Percentiles rank a stretch among this genome's conserved stretches.
These are phyloP conservation scores for Cyberlindnera euphorbiae DNA, from an alignment of 805 yeast species.

Conservation along the genomic window DNA sequence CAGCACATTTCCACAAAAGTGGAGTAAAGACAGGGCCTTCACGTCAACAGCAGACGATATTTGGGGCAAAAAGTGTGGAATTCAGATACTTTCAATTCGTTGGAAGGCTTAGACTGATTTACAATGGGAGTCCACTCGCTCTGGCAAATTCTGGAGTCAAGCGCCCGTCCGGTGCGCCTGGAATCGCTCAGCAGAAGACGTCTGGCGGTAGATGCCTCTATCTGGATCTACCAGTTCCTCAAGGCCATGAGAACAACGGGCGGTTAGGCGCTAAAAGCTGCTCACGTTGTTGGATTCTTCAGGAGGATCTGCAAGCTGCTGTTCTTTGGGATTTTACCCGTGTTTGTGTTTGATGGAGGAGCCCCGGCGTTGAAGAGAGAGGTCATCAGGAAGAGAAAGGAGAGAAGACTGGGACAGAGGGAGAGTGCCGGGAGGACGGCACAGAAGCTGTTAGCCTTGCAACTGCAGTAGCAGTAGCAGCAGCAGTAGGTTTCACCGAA, in stretches of 20 bases:
- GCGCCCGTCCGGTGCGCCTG: conserved; percentile 84
- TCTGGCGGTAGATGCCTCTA: conserved; percentile 95
- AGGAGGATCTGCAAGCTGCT: conserved; percentile 86
- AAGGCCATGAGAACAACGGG: conserved; percentile 88
- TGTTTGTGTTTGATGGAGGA: conserved; percentile 94
- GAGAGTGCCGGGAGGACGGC: conserved; percentile 75
- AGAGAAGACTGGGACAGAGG: conserved; percentile 67
- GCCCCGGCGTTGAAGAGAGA: conserved; percentile 79
- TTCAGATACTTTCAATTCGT: too few species aligned
- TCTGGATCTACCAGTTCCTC: conserved; percentile 95
- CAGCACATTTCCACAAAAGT: too few species aligned
- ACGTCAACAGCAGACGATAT: too few species aligned
- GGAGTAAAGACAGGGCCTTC: too few species aligned
- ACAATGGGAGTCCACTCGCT: conserved; percentile 98
- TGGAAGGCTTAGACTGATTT: too few species aligned
- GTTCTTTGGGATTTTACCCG: conserved; percentile 82
- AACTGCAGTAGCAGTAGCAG: conserved; percentile 47
- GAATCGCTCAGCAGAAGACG: conserved; percentile 76
- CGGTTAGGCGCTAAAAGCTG: conserved; percentile 70
- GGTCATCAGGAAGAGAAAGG: conserved; percentile 70
- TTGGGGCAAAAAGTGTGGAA: too few species aligned
- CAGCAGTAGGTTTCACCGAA: conserved; percentile 5
- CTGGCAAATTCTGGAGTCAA: conserved; percentile 88
- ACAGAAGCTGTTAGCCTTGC: conserved; percentile 70
- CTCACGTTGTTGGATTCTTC: conserved; percentile 95